A percentile compares a stretch with the other conserved stretches of the same genome.
Evolutionary conservation across 805 yeast species (phyloP).

Genomic region (Saccharomycopsis fibuligera): DNA sequence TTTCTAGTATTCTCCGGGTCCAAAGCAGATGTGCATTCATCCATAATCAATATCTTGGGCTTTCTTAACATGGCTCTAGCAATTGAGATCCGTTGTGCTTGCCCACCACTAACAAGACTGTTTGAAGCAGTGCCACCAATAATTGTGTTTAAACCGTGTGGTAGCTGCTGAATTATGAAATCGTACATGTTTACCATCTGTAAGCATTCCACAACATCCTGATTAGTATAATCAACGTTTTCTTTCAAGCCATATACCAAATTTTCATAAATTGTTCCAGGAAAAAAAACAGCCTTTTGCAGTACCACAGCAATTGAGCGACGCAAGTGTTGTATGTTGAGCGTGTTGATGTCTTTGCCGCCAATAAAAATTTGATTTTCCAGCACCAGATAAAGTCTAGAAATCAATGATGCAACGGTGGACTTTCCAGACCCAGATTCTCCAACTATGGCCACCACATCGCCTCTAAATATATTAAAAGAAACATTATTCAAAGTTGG

Average conservation of each 20-base stretch:
- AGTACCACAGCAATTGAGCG: conserved; percentile 59
- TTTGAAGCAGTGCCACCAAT: conserved; percentile 36
- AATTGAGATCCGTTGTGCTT: conserved; percentile 75
- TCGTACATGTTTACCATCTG: conserved; percentile 43
- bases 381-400: conserved; percentile 43
- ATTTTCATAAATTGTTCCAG: conserved; percentile 69
- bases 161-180: conserved; percentile 38
- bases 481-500: conserved; percentile 37
- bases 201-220: conserved; percentile 24
- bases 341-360: conserved; percentile 39
- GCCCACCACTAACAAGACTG: conserved; percentile 75
- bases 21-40: conserved; percentile 86
- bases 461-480: conserved; percentile 38
- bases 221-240: conserved; percentile 22
- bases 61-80: conserved; percentile 71
- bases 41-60: conserved; percentile 67
- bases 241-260: conserved; percentile 50
- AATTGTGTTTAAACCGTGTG: conserved; percentile 52
- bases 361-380: conserved; percentile 38
- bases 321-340: conserved; percentile 46
- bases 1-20: conserved; percentile 54
- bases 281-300: conserved; percentile 67
- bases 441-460: conserved; percentile 68
- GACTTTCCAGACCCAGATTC: conserved; percentile 92
- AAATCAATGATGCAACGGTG: conserved; percentile 54